phyloP scores from a whole-genome alignment of 805 yeast genomes.

The Cyberlindnera euphorbiiphila region DNA sequence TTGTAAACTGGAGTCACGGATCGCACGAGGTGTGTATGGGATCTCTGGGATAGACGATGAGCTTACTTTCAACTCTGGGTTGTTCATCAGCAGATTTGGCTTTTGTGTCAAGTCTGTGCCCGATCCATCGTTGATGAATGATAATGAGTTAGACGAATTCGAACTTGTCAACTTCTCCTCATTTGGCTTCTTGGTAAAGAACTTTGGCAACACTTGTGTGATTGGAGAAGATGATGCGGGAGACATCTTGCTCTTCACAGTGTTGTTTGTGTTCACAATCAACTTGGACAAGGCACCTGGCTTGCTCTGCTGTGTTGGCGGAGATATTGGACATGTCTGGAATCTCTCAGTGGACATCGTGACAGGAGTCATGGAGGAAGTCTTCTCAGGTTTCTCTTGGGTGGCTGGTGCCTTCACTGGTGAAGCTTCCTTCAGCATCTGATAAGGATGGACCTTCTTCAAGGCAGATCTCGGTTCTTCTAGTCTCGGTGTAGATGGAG shows the following conservation, averaged over 20 bases:
- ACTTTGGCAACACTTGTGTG: slow-evolving; percentile 22
- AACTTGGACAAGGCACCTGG: slow-evolving; percentile 12
- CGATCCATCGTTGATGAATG: slow-evolving; percentile 28
- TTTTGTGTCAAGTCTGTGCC: slow-evolving; percentile 2
- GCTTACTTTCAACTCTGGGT: slow-evolving; percentile 14
- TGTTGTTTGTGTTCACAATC: slow-evolving; percentile 4
- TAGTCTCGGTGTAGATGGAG: slow-evolving; percentile 3
- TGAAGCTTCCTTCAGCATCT: slow-evolving; percentile 13
- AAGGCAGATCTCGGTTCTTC: background rate
- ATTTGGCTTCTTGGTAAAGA: slow-evolving; percentile 18
- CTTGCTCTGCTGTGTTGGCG: slow-evolving; percentile 8
- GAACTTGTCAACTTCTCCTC: slow-evolving; percentile 18
- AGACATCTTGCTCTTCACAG: slow-evolving; percentile 7
- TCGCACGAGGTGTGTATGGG: slow-evolving; percentile 22
- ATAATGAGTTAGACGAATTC: slow-evolving; percentile 22
- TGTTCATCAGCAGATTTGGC: slow-evolving; percentile 6
- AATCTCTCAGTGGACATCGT: slow-evolving; percentile 11
- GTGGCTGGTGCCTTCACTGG: too few species aligned
- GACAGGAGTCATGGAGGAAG: slow-evolving; percentile 16
- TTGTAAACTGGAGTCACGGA: slow-evolving; percentile 8
- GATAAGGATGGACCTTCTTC: slow-evolving; percentile 19
- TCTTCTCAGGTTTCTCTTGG: too few species aligned
- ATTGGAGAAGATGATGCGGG: slow-evolving; percentile 26
- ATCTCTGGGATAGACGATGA: slow-evolving; percentile 22
- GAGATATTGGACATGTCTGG: slow-evolving; percentile 12